phyloP scores from a whole-genome alignment of 768 basidiomycete genomes.

The Leccinum fibrillosum region DNA sequence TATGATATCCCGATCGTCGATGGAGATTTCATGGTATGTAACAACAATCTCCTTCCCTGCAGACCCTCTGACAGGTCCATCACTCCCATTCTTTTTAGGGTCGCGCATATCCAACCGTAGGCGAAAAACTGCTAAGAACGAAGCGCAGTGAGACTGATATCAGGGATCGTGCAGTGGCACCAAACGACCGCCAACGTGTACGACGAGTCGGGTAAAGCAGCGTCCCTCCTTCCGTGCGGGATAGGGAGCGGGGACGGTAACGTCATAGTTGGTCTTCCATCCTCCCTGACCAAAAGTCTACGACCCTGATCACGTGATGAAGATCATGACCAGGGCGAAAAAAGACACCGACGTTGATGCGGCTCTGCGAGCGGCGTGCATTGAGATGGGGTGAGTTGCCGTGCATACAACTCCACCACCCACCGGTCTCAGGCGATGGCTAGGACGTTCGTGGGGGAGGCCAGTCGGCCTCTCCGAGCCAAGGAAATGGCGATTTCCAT shows the following conservation, averaged over 20 bases:
- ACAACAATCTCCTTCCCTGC: neutral
- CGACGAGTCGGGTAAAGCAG: constrained; percentile 24
- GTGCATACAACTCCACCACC: neutral
- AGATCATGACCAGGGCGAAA: constrained; percentile 44
- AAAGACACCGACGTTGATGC: constrained; percentile 43
- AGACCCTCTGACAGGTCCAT: neutral
- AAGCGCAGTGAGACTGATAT: neutral
- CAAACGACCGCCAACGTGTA: constrained; percentile 33
- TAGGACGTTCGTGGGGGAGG: constrained; percentile 44
- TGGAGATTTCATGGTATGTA: constrained; percentile 42
- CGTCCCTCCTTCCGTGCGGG: constrained; percentile 31
- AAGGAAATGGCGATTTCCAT: constrained; percentile 37
- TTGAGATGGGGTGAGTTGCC: constrained; percentile 44
- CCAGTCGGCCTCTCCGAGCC: constrained; percentile 38
- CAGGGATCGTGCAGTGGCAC: constrained; percentile 18
- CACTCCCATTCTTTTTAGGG: constrained; percentile 24
- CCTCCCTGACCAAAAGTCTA: neutral
- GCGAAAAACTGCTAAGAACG: constrained; percentile 9
- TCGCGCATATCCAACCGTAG: constrained; percentile 33
- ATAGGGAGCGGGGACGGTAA: constrained; percentile 40
- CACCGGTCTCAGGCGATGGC: neutral
- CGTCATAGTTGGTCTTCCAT: constrained; percentile 24
- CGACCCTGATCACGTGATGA: constrained; percentile 13
- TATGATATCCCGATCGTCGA: constrained; percentile 40
- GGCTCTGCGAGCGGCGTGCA: constrained; percentile 43